A percentile compares a stretch with the other conserved stretches of the same genome.
These are phyloP conservation scores for Dothistroma pini DNA, from an alignment of 2,329 filamentous ascomycete species.

Conservation along the genomic window DNA sequence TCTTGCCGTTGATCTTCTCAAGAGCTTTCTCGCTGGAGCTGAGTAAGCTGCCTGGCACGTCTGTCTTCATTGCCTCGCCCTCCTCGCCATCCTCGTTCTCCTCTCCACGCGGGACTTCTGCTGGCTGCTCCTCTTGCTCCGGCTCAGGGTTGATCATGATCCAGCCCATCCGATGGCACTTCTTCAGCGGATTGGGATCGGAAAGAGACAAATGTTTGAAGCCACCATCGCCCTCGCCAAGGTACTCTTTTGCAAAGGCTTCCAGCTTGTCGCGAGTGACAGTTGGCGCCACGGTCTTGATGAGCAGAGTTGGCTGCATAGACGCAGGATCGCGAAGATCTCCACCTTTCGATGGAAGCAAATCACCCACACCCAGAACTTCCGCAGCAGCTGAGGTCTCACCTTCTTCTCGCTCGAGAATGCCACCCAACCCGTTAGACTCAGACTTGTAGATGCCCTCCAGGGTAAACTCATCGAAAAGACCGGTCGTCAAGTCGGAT, in stretches of 20 bases:
- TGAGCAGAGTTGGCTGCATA: slow-evolving; percentile 85
- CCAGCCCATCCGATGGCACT: slow-evolving; percentile 97
- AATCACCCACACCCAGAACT: slow-evolving; percentile 85
- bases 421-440: slow-evolving; percentile 77
- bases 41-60: slow-evolving; percentile 23
- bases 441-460: slow-evolving; percentile 94
- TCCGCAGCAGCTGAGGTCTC: slow-evolving; percentile 89
- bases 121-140: slow-evolving; percentile 63
- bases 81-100: slow-evolving; percentile 23
- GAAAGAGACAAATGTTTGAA: slow-evolving; percentile 96
- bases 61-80: slow-evolving; percentile 17
- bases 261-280: slow-evolving; percentile 93
- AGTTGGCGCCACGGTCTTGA: slow-evolving; percentile 96
- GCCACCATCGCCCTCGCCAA: slow-evolving; percentile 84
- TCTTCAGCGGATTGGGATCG: slow-evolving; percentile 94
- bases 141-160: slow-evolving; percentile 85
- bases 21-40: slow-evolving; percentile 66
- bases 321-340: slow-evolving; percentile 87
- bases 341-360: slow-evolving; percentile 76
- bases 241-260: slow-evolving; percentile 87
- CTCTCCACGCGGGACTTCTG: slow-evolving; percentile 47
- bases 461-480: slow-evolving; percentile 90
- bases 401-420: slow-evolving; percentile 92
- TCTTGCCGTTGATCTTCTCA: slow-evolving; percentile 95
- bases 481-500: slow-evolving; percentile 75